These are phyloP conservation scores for Aspergillus sp. DNA, from an alignment of 2,329 filamentous ascomycete species.

Conservation along the genomic window DNA sequence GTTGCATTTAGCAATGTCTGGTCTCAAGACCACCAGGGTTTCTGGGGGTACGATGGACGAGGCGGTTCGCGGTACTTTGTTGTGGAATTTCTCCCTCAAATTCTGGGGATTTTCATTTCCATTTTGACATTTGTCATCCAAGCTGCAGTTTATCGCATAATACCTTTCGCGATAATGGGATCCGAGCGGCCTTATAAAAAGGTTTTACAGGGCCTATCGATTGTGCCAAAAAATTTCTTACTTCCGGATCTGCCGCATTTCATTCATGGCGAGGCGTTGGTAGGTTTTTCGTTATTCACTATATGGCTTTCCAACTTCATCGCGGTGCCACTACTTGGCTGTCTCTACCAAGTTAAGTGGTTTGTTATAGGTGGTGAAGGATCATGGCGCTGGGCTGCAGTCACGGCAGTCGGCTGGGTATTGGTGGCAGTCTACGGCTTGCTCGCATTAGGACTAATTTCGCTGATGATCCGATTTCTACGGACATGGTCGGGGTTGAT, in stretches of 20 bases:
- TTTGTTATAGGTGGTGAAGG: conserved; percentile 59
- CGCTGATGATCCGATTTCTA: conserved; percentile 66
- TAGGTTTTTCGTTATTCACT: conserved; percentile 65
- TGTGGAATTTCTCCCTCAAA: conserved; percentile 79
- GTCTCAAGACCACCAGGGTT: conserved; percentile 61
- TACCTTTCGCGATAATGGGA: conserved; percentile 77
- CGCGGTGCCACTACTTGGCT: conserved; percentile 77
- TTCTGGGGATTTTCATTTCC: conserved; percentile 69
- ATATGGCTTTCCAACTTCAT: conserved; percentile 75
- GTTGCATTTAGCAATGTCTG: conserved; percentile 73
- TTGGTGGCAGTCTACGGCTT: conserved; percentile 72
- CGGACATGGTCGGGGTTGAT: conserved; percentile 69
- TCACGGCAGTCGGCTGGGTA: conserved; percentile 76
- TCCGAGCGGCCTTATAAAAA: conserved; percentile 60
- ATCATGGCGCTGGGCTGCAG: conserved; percentile 76
- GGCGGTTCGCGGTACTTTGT: conserved; percentile 78
- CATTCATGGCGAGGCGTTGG: conserved; percentile 64
- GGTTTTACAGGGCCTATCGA: conserved; percentile 62
- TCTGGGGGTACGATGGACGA: conserved; percentile 68
- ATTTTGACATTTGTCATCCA: conserved; percentile 77
- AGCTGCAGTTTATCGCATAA: conserved; percentile 69
- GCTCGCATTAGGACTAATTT: conserved; percentile 57
- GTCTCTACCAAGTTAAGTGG: conserved; percentile 68
- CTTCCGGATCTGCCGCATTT: conserved; percentile 70
- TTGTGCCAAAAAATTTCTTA: conserved; percentile 64